Percentiles rank a stretch among this genome's conserved stretches.
Evolutionary conservation across 805 yeast genomes (phyloP).

Genomic region (Cyberlindnera japonica): DNA sequence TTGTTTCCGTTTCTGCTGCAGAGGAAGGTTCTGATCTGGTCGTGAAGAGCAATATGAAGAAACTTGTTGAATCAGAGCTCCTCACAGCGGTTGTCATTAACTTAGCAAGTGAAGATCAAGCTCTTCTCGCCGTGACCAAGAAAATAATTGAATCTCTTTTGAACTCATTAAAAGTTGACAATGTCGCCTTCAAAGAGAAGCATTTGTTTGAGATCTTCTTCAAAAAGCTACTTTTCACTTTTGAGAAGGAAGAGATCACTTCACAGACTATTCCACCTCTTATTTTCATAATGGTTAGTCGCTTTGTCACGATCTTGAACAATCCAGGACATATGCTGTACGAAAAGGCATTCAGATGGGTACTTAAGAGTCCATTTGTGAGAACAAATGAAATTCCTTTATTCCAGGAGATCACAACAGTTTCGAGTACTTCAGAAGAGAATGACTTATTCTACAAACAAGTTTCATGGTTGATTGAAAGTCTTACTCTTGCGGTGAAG

Average conservation of each 20-base stretch:
- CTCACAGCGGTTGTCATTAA: slow-evolving; percentile 48
- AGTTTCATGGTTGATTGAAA: slow-evolving; percentile 60
- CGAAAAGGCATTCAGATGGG: slow-evolving; percentile 65
- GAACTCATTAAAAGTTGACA: slow-evolving; percentile 37
- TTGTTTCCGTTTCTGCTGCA: slow-evolving; percentile 40
- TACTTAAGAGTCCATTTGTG: slow-evolving; percentile 44
- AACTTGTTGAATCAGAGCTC: slow-evolving; percentile 53
- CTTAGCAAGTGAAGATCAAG: slow-evolving; percentile 35
- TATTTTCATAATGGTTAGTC: slow-evolving; percentile 52
- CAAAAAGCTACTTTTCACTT: slow-evolving; percentile 37
- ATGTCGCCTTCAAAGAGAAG: slow-evolving; percentile 51
- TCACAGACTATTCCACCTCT: slow-evolving; percentile 38
- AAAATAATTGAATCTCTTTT: slow-evolving; percentile 44
- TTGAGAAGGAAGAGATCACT: slow-evolving; percentile 17
- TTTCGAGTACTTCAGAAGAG: slow-evolving; percentile 30
- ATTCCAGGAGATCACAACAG: slow-evolving; percentile 29
- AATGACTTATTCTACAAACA: slow-evolving; percentile 54
- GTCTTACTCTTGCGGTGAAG: slow-evolving; percentile 45
- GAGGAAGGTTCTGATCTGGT: slow-evolving; percentile 21
- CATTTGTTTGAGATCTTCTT: slow-evolving; percentile 51
- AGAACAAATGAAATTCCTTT: slow-evolving; percentile 43
- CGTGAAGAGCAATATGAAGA: slow-evolving; percentile 47
- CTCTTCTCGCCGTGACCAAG: slow-evolving; percentile 35
- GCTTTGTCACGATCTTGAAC: slow-evolving; percentile 51
- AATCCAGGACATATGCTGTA: slow-evolving; percentile 74